phyloP scores from a whole-genome alignment of 192 early-diverging fungal genomes.

The Coemansia sp. region DNA sequence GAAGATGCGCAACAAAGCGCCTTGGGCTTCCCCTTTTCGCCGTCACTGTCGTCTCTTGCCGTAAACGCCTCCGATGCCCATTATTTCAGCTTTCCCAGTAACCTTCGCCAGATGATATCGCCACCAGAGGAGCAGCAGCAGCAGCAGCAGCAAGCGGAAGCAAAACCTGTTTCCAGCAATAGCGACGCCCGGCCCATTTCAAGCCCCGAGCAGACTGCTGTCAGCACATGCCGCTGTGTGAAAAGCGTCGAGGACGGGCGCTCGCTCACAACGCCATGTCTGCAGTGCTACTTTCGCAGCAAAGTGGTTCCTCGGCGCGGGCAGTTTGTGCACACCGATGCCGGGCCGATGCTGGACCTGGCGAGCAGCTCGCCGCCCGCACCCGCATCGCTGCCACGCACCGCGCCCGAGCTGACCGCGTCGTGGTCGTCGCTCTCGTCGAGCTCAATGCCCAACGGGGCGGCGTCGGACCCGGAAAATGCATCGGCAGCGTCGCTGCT shows the following conservation, averaged over 20 bases:
- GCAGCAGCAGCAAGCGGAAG: conserved; percentile 1
- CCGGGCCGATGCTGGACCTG: conserved; percentile 38
- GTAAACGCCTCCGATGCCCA: conserved; percentile 10
- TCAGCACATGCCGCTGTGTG: conserved; percentile 3
- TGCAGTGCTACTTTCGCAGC: conserved; percentile 22
- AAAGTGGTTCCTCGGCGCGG: conserved; percentile 20
- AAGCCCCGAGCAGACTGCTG: not conserved
- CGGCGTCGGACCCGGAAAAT: conserved; percentile 19
- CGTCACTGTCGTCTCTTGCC: conserved; percentile 36
- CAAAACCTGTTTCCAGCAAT: not conserved
- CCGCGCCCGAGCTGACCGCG: conserved; percentile 6
- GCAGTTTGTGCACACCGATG: conserved; percentile 46
- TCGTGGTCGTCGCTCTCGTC: conserved; percentile 14
- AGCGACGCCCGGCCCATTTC: not conserved
- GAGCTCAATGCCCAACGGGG: not conserved
- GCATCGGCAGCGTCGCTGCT: conserved; percentile 10
- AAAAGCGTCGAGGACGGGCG: conserved; percentile 1
- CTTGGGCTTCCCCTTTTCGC: conserved; percentile 39
- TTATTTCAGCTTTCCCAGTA: conserved; percentile 18
- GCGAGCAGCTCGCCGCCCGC: conserved; percentile 10
- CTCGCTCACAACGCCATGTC: conserved; percentile 8
- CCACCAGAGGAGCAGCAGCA: conserved; percentile 4
- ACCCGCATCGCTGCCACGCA: conserved; percentile 4
- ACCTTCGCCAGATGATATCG: conserved; percentile 14
- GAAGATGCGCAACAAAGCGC: no score